Base-by-base conservation (phyloP, 306 rosid genomes). In the Vachellia pachyceras region DNA sequence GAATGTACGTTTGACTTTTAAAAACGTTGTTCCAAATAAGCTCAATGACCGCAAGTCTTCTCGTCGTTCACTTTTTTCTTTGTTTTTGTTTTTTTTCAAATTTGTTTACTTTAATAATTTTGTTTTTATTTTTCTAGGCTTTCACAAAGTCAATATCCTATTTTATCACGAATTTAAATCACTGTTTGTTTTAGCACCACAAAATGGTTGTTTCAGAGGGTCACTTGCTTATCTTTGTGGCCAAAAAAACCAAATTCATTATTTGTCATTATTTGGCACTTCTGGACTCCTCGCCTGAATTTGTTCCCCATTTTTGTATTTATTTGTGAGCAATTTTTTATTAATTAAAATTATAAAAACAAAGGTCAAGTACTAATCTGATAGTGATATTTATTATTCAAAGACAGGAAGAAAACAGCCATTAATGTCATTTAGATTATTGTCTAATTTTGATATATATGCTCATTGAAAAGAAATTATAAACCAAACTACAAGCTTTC, bases 391-490 rank as follows among this genome's bases (percentile, higher is more conserved):
- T n/a, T 29, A 29, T 29, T 29, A 41, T 69, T 41, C 54, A 69
- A n/a, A 41, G 73, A 41, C 52, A 29, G 10, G 73, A 20, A 41
- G 73, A 69, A 42, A 69, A 69, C 29, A 41, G 35, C 46, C 54
- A 29, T 29, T 29, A 11, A 69, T 1, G 10, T 41, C 36, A 5
- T 41, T 69, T 69, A 69, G 41, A 69, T 41, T 40, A 6, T 68
- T 67, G 47, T 69, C 29, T 41, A n/a, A 10, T 69, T 37, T 40
- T 67, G 68, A 29, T 12, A 60, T 12, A 25, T 10, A 60, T 60
- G 17, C 39, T 60, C 25, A 25, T 22, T 58, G 13, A 3, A 42
- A 23, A 22, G n/a, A 69, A 69, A 40, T 20, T n/a, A 20, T 69
- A 10, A 41, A 69, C 25, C 5, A 42, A 22, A 42, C 25, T 20